Base-by-base conservation (phyloP, 371 early-diverging fungal genomes). In the Syncephalastrum contaminatum region DNA sequence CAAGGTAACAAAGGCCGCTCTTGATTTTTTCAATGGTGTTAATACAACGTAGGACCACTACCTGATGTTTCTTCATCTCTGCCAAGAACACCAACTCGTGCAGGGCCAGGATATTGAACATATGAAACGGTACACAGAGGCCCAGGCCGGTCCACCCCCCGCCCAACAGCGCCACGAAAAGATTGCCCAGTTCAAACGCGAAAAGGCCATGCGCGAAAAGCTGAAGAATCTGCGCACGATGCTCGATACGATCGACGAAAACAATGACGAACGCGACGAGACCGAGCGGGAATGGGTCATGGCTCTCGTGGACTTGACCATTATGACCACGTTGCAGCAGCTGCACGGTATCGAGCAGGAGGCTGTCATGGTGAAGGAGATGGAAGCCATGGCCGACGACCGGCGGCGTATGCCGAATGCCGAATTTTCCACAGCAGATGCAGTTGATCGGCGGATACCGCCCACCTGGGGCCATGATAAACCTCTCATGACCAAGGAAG, bases 121-220 rank as follows among this genome's bases (percentile, higher is more conserved):
- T 54, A 19, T 69, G 56, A 60, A 59, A 3, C 44, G 61, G 6
- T 64, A 69, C 50, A 46, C 67, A 63, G 54, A 60, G 52, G 44
- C 41, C 24, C 18, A 50, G 22, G 13, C n/a, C 41, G 27, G 36
- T 49, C 7, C 43, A 62, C 1, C 19, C 50, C 2, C 53, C 67
- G 73, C 48, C 59, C 84, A 58, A 73, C 80, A 61, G 42, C 78
- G 94, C 18, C 78, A 77, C 19, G 85, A 84, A 52, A 93, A 91
- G 63, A 93, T 94, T 64, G 86, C 81, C 8, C 77, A 88, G 7
- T 91, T 75, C 68, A 91, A 90, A 52, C 78, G 87, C 16, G 90
- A 90, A 60, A 86, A 84, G 59, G 88, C 74, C 15, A 68, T 79
- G 24, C 77, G 83, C 53, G 64, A 69, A 40, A 81, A 80, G 53